phyloP scores from a whole-genome alignment of 179 eudicot genomes.

The Actinidia polygama region DNA sequence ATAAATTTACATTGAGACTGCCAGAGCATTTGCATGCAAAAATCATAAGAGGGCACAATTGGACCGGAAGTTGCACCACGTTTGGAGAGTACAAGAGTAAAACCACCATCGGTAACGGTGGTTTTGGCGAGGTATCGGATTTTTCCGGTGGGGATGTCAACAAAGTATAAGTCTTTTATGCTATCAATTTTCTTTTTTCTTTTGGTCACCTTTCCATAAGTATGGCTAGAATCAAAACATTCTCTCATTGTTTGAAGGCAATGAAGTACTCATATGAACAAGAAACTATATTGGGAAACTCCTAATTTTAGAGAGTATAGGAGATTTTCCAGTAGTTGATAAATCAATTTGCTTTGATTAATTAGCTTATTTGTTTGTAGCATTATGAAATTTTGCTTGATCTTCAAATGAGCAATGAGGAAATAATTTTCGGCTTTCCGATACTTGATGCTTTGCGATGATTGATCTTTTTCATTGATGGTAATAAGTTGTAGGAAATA shows the following conservation, averaged over 20 bases:
- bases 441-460: neutral
- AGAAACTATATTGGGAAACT: neutral
- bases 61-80: constrained; percentile 36
- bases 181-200: neutral
- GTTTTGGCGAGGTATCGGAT: constrained; percentile 36
- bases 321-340: neutral
- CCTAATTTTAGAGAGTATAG: neutral
- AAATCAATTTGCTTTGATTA: neutral
- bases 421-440: neutral
- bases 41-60: constrained; percentile 34
- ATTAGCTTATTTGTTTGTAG: neutral
- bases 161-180: constrained; percentile 11
- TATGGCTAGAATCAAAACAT: neutral
- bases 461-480: neutral
- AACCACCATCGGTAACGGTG: constrained; percentile 19
- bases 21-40: constrained; percentile 43
- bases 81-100: constrained; percentile 34
- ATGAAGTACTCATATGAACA: neutral
- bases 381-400: neutral
- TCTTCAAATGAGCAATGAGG: neutral
- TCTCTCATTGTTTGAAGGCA: neutral
- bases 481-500: no score
- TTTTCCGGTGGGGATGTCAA: constrained; percentile 18
- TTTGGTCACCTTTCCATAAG: neutral
- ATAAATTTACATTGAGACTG: constrained; percentile 55